phyloP scores from a whole-genome alignment of 2,329 filamentous ascomycete genomes.

The Colletotrichum sidae region DNA sequence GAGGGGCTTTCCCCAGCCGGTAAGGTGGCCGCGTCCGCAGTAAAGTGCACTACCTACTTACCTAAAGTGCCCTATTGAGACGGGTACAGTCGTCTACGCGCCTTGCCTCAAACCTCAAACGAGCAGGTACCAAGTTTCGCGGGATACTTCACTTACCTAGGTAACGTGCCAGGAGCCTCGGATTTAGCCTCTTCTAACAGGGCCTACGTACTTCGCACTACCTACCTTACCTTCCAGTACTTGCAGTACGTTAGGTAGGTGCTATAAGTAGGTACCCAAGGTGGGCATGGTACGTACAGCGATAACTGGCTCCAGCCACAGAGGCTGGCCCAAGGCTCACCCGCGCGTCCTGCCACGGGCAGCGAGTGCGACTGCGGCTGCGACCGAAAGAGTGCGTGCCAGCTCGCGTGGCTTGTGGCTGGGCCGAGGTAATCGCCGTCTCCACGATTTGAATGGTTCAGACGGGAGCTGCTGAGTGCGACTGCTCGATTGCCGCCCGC shows the following conservation, averaged over 20 bases:
- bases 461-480: slow-evolving; percentile 2
- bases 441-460: slow-evolving; percentile 14
- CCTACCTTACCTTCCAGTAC: background rate
- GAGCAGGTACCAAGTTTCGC: no score
- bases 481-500: background rate
- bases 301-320: background rate
- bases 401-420: slow-evolving; percentile 26
- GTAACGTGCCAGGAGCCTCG: no score
- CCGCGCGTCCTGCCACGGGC: slow-evolving; percentile 8
- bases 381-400: background rate
- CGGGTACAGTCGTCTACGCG: no score
- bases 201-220: background rate
- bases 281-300: background rate
- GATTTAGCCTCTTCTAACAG: no score
- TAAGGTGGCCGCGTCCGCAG: no score
- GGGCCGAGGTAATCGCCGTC: slow-evolving; percentile 38
- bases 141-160: no score
- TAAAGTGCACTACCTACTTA: no score
- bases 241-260: background rate
- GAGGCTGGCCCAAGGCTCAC: background rate
- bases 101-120: no score
- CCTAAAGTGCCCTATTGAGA: no score
- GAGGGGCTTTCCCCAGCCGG: no score
- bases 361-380: background rate
- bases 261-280: background rate